Evolutionary conservation across 2,329 filamentous ascomycete species (phyloP).

Genomic region (Arachnomyces sp.): DNA sequence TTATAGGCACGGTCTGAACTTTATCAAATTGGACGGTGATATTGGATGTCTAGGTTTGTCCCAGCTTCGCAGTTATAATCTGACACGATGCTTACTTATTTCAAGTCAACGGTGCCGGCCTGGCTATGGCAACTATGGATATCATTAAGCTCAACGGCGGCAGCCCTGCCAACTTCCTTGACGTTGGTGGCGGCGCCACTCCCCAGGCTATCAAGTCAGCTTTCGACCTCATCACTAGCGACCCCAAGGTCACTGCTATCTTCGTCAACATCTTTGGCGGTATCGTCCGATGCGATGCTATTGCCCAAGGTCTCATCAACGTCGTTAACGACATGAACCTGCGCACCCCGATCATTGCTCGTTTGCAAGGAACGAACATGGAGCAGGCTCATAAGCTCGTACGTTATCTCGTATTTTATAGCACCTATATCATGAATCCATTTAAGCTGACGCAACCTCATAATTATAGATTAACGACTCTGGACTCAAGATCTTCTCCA

Average conservation of each 20-base stretch:
- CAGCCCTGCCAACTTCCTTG: constrained; percentile 93
- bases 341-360: constrained; percentile 91
- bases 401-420: constrained; percentile 31
- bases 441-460: background rate
- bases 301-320: constrained; percentile 90
- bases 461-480: constrained; percentile 73
- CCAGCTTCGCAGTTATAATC: background rate
- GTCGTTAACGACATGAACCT: constrained; percentile 93
- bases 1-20: constrained; percentile 69
- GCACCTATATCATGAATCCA: background rate
- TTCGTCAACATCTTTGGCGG: constrained; percentile 99
- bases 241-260: constrained; percentile 96
- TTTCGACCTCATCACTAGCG: constrained; percentile 97
- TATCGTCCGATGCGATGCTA: constrained; percentile 96
- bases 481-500: constrained; percentile 98
- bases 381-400: constrained; percentile 78
- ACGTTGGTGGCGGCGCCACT: constrained; percentile 95
- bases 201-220: constrained; percentile 94
- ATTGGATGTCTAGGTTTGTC: constrained; percentile 72
- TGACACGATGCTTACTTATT: constrained; percentile 3
- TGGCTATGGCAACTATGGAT: constrained; percentile 99
- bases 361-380: constrained; percentile 98
- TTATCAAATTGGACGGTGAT: constrained; percentile 99
- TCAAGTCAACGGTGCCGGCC: constrained; percentile 90
- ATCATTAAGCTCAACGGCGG: constrained; percentile 99